Evolutionary conservation across 495 filamentous ascomycete genomes (phyloP), one percentile per base, ranked within the genome.

Genomic region (Aspergillus saccharolyticus): DNA sequence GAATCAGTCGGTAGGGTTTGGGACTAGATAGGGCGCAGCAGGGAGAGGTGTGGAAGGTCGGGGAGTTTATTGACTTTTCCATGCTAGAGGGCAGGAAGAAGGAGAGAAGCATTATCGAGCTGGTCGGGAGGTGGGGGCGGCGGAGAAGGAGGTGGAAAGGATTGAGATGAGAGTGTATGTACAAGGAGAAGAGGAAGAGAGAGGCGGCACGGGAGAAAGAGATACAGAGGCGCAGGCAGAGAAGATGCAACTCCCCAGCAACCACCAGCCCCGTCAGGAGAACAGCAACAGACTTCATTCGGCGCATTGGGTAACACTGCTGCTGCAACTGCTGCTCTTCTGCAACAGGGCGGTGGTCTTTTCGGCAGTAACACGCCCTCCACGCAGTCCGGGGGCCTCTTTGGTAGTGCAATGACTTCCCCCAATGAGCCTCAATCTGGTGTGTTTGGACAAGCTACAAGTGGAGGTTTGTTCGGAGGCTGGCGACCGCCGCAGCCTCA

Each of bases 141-240:
- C 17, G 17, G 49, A 61, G 54, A 42, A 57, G 44, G 47, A 61
- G 21, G 51, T 64, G 12, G 59, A 63, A 24, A 46, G 52, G 44
- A 46, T 62, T 46, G 66, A 82, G 48, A 69, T 69, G 20, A 56
- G 55, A 44, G 69, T 69, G 47, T 46, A 69, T 17, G 47, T 46
- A 69, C 16, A 64, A 69, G 42, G 52, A 56, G 39, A 68, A 66
- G 30, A 54, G 62, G 28, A 47, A 9, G 15, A 66, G 57, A 19
- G 54, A 44, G 39, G 66, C 64, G 52, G 56, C 55, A 15, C 72
- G 25, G 14, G 30, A 20, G 18, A 54, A 62, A 4, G 54, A 63
- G 53, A 42, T 50, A 9, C 18, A 52, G 17, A 44, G 45, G 12
- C 30, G 56, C 20, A 54, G 48, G 16, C 47, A 60, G 24, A 57